Base-by-base conservation (phyloP, 2,329 filamentous ascomycete genomes). In the Colletotrichum australisinense region DNA sequence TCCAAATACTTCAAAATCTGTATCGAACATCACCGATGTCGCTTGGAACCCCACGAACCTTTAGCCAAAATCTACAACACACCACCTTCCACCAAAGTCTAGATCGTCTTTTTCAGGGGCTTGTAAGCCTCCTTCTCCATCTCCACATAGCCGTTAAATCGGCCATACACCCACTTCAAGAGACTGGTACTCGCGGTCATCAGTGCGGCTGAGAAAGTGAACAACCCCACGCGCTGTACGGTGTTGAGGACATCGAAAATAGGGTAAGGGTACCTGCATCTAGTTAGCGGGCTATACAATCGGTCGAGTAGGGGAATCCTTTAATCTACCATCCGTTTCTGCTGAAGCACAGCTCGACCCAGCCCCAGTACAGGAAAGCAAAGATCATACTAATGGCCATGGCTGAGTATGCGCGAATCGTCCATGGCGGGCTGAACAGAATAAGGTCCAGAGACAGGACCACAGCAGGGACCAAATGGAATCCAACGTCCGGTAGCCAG, bases 231-330 rank as follows among this genome's bases (percentile, higher is more conserved):
- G 24, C 95, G 89, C 78, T 95, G 92, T 62, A 84, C 80, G 0
- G 91, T 93, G 63, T 86, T 88, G 55, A 97, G 84, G 57, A 93
- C 80, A 9, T 87, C 91, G 75, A 98, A 96, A 30, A 98, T 88
- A 1, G 95, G 95, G 81, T 98, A 98, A 0, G 95, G 95, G 77
- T 97, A 97, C 86, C 92, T 93, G 65, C 55, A 49, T 11, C 30
- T 38, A 16, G 70, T 77, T 60, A 78, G 67, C 49, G 32, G 56
- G 56, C 77, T 81, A 86, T n/a, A 4, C 58, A 26, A 38, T 24
- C 16, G 22, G 32, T 56, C 22, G 32, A 26, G 8, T 14, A 14
- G 19, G 1, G 16, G 19, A 28, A 38, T 57, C 26, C 32, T 42
- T 83, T 88, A 80, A 35, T 35, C 3, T 79, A 91, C 90, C 86